phyloP scores from a whole-genome alignment of 768 basidiomycete species.

The Hygrocybe punicea region DNA sequence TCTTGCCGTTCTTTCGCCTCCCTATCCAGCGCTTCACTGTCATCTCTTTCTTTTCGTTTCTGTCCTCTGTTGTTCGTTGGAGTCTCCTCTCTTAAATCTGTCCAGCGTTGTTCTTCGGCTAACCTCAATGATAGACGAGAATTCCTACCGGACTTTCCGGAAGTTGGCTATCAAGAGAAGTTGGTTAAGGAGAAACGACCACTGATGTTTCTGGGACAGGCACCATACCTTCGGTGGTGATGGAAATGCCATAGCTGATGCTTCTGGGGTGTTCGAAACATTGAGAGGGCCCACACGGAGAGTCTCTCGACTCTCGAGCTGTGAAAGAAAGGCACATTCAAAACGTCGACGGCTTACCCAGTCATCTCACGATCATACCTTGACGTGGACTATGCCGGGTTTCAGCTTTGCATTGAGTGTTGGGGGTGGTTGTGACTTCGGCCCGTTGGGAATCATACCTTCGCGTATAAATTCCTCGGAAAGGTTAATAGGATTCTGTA shows the following conservation, averaged over 20 bases:
- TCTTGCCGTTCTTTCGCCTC: constrained; percentile 12
- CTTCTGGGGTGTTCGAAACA: background rate
- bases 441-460: too few species aligned
- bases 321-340: background rate
- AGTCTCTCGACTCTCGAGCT: background rate
- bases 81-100: constrained; percentile 30
- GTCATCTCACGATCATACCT: background rate
- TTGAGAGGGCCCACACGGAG: background rate
- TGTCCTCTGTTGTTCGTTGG: constrained; percentile 42
- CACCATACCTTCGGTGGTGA: background rate
- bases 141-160: background rate
- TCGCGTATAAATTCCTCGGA: constrained; percentile 5
- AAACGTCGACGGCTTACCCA: too few species aligned
- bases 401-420: constrained; percentile 13
- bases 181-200: background rate
- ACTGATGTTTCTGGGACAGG: background rate
- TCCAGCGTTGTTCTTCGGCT: constrained; percentile 8
- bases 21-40: constrained; percentile 11
- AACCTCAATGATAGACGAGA: constrained; percentile 11
- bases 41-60: constrained; percentile 6
- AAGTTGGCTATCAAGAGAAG: background rate
- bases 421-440: background rate
- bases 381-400: background rate
- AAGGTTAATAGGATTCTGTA: background rate
- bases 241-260: too few species aligned